phyloP scores from a whole-genome alignment of 257 asterid species.

The Jaltomata sinuosa region DNA sequence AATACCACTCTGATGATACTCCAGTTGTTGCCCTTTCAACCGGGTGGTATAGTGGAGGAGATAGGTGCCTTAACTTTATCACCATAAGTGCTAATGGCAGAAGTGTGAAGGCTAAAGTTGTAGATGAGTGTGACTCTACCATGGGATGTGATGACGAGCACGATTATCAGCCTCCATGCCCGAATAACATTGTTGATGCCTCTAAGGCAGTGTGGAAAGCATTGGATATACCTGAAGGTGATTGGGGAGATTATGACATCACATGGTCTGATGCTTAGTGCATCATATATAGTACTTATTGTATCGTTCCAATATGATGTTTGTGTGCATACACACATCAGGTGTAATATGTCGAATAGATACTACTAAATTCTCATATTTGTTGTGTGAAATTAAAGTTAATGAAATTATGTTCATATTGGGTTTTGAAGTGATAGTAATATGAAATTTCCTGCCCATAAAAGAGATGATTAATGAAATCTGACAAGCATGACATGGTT shows the following conservation, averaged over 20 bases:
- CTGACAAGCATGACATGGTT: not conserved
- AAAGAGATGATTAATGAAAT: not conserved
- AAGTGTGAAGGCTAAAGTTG: constrained; percentile 28
- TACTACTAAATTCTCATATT: not conserved
- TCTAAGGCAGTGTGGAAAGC: constrained; percentile 43
- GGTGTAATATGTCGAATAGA: not conserved
- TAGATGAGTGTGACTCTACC: constrained; percentile 39
- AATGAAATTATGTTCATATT: not conserved
- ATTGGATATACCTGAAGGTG: constrained; percentile 14
- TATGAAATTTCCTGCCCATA: not conserved
- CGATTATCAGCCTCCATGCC: constrained; percentile 42
- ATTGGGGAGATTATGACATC: constrained; percentile 31
- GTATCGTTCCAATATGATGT: not conserved
- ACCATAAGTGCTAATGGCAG: constrained; percentile 19
- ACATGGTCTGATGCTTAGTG: constrained; percentile 34
- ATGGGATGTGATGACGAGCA: constrained; percentile 39
- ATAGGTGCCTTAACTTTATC: constrained; percentile 20
- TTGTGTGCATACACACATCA: not conserved
- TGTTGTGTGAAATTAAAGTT: not conserved
- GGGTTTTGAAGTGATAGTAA: not conserved
- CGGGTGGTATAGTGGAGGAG: constrained; percentile 30
- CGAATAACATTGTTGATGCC: constrained; percentile 38
- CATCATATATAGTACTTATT: not conserved
- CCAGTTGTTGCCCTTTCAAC: constrained; percentile 37
- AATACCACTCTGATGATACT: constrained; percentile 27